Evolutionary conservation across 2,329 filamentous ascomycete genomes (phyloP).

Genomic region (Apiospora hydei): DNA sequence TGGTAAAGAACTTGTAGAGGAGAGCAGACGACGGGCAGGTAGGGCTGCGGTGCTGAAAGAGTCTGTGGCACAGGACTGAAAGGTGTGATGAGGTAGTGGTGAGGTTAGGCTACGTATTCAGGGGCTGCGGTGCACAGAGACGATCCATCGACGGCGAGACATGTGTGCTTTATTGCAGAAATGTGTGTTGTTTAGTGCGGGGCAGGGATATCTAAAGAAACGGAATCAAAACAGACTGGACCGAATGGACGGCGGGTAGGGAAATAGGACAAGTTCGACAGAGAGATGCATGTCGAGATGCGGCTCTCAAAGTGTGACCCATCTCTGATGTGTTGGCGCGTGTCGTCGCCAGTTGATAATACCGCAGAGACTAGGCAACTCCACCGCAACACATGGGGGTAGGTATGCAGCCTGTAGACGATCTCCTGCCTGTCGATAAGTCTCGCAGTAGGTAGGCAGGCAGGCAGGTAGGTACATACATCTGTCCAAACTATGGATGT

Average conservation of each 20-base stretch:
- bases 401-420: slow-evolving; percentile 52
- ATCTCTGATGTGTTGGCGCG: slow-evolving; percentile 90
- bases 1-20: slow-evolving; percentile 44
- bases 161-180: slow-evolving; percentile 72
- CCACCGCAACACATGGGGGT: slow-evolving; percentile 63
- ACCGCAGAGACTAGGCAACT: slow-evolving; percentile 68
- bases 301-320: slow-evolving; percentile 75
- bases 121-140: slow-evolving; percentile 56
- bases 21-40: slow-evolving; percentile 41
- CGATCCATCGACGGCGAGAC: slow-evolving; percentile 64
- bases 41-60: slow-evolving; percentile 36
- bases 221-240: slow-evolving; percentile 45
- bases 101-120: slow-evolving; percentile 57
- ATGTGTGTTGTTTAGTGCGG: slow-evolving; percentile 55
- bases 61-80: slow-evolving; percentile 47
- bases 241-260: slow-evolving; percentile 36
- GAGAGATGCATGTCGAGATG: slow-evolving; percentile 68
- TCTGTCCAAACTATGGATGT: slow-evolving; percentile 9
- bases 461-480: slow-evolving; percentile 14
- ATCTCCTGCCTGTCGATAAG: slow-evolving; percentile 55
- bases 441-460: slow-evolving; percentile 35
- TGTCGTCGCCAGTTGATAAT: slow-evolving; percentile 82
- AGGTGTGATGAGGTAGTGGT: slow-evolving; percentile 48
- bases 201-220: slow-evolving; percentile 54
- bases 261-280: slow-evolving; percentile 53